Evolutionary conservation across 2,329 filamentous ascomycete species (phyloP).

Genomic region (Phaeosphaeria sp.): DNA sequence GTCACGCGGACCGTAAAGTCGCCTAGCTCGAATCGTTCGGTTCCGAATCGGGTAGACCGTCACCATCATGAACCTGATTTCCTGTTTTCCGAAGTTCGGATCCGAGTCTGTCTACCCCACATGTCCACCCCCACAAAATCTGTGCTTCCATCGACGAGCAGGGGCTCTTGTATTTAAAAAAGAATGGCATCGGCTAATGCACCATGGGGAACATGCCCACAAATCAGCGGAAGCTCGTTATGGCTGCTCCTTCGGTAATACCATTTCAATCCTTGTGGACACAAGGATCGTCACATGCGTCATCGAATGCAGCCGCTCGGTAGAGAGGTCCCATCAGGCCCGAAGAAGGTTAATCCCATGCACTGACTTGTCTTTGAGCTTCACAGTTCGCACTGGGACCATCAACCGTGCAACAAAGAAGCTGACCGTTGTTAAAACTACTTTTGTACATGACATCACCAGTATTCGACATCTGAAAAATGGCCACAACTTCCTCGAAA

Average conservation of each 20-base stretch:
- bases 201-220: not conserved
- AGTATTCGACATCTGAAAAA: conserved; percentile 10
- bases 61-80: too few species aligned
- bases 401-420: not conserved
- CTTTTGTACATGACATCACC: not conserved
- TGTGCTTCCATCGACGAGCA: not conserved
- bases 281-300: conserved; percentile 11
- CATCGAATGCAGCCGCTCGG: conserved; percentile 19
- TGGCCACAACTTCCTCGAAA: conserved; percentile 23
- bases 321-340: conserved; percentile 6
- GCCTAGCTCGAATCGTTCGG: not conserved
- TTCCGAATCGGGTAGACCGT: not conserved
- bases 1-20: not conserved
- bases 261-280: not conserved
- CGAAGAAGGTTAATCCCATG: not conserved
- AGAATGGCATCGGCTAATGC: conserved; percentile 19
- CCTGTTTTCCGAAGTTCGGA: not conserved
- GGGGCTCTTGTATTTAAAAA: not conserved
- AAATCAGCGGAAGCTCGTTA: not conserved
- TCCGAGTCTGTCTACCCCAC: not conserved
- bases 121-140: conserved; percentile 10
- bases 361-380: not conserved
- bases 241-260: not conserved
- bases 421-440: not conserved
- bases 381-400: not conserved